Conservation (phyloP, 805 yeast species). For the Diddensiella caesifluorescens region DNA sequence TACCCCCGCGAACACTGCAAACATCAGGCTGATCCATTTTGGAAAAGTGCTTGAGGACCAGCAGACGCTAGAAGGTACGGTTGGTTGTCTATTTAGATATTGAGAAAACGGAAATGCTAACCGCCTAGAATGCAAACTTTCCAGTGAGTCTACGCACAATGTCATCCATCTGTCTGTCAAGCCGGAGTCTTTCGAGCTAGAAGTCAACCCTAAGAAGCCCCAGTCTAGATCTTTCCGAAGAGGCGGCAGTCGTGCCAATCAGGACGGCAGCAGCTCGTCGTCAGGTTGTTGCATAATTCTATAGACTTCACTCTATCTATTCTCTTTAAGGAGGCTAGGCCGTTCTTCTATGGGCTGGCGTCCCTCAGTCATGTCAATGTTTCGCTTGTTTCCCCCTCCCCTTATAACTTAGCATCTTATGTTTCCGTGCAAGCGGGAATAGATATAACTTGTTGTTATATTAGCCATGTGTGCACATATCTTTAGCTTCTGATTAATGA, state of each 20-base stretch:
- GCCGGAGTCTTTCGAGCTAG: constrained; percentile 28
- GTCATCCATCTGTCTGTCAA: constrained; percentile 31
- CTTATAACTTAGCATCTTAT: too few relatives aligned
- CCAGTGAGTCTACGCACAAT: constrained; percentile 19
- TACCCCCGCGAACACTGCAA: constrained; percentile 16
- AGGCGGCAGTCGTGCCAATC: constrained; percentile 1
- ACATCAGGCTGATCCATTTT: constrained; percentile 30
- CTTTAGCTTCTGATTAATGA: background rate
- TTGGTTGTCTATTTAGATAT: background rate
- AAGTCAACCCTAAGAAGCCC: constrained; percentile 11
- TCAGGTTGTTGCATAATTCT: constrained; percentile 17
- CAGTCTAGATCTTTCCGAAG: constrained; percentile 6
- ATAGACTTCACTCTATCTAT: background rate
- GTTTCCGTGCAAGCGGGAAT: background rate
- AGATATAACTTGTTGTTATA: background rate
- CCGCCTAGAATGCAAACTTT: constrained; percentile 17
- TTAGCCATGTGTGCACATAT: background rate
- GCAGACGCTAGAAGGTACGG: constrained; percentile 15
- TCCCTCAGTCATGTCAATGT: too few relatives aligned
- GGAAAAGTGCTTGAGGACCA: constrained; percentile 29
- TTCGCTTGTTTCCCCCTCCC: too few relatives aligned
- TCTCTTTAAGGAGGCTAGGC: too few relatives aligned
- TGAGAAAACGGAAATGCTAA: background rate
- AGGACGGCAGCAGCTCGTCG: constrained; percentile 2
- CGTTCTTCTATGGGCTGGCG: too few relatives aligned